These are phyloP conservation scores for Serendipita sp. DNA, from an alignment of 768 basidiomycete genomes.

Conservation along the genomic window DNA sequence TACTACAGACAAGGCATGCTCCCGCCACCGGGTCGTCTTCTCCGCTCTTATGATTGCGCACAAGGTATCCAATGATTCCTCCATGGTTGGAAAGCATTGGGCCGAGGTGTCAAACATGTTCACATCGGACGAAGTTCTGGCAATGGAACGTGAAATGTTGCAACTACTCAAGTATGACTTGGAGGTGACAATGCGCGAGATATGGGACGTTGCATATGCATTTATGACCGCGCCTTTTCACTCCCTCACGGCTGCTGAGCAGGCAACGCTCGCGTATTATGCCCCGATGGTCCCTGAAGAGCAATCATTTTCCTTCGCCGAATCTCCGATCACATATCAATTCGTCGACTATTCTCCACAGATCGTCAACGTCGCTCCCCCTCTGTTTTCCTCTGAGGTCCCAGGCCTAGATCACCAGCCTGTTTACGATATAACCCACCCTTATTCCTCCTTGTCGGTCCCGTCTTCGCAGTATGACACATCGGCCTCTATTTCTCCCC, in stretches of 20 bases:
- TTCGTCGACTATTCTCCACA: no score
- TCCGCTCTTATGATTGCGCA: background rate
- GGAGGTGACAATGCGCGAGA: background rate
- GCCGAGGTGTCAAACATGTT: constrained; percentile 1
- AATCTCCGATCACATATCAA: no score
- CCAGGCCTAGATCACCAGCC: no score
- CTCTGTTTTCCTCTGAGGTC: no score
- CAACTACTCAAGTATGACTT: background rate
- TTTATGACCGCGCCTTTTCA: background rate
- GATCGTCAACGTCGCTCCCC: no score
- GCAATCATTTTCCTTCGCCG: no score
- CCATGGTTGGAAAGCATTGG: constrained; percentile 6
- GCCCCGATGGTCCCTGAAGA: no score
- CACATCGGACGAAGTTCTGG: background rate
- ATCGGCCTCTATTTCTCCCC: no score
- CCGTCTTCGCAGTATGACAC: no score
- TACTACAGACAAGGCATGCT: background rate
- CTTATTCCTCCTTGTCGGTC: no score
- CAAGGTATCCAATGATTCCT: background rate
- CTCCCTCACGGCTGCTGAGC: background rate
- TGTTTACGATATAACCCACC: no score
- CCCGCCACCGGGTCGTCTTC: background rate
- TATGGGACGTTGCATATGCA: background rate
- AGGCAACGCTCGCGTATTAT: background rate
- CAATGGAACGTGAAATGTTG: background rate